A percentile compares a stretch with the other conserved stretches of the same genome.
Conservation (phyloP, 2,329 filamentous ascomycete species). For the Lachnellula willkommii region DNA sequence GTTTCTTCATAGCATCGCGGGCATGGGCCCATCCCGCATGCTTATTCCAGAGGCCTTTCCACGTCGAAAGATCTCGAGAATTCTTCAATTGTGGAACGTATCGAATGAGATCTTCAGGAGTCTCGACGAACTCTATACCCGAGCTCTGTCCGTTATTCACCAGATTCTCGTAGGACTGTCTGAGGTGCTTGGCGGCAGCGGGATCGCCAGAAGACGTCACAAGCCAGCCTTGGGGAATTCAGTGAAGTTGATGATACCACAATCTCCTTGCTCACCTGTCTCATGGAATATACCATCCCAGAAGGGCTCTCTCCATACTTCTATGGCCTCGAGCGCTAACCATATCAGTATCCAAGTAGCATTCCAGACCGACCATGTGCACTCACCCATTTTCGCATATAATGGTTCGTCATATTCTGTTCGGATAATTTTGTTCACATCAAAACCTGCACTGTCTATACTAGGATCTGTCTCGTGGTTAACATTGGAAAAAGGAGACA, state of each 20-base stretch:
- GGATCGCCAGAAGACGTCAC: slow-evolving; percentile 7
- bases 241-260: no score
- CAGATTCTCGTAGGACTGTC: slow-evolving; percentile 17
- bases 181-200: slow-evolving; percentile 29
- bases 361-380: no score
- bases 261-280: slow-evolving; percentile 2
- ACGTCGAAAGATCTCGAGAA: slow-evolving; percentile 21
- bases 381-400: slow-evolving; percentile 8
- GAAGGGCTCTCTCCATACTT: slow-evolving; percentile 7
- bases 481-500: no score
- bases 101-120: slow-evolving; percentile 25
- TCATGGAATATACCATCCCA: slow-evolving; percentile 10
- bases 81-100: slow-evolving; percentile 29
- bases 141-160: slow-evolving; percentile 1
- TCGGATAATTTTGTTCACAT: slow-evolving; percentile 43
- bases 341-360: not conserved
- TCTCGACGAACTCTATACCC: slow-evolving; percentile 31
- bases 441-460: slow-evolving; percentile 18
- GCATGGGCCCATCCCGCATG: slow-evolving; percentile 33
- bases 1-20: slow-evolving; percentile 36
- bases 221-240: slow-evolving; percentile 2
- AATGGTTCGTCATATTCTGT: slow-evolving; percentile 35
- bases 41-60: slow-evolving; percentile 45
- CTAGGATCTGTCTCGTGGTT: slow-evolving; percentile 8
- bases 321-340: slow-evolving; percentile 6